phyloP scores from a whole-genome alignment of 2,329 filamentous ascomycete species.

The Venturia effusa region DNA sequence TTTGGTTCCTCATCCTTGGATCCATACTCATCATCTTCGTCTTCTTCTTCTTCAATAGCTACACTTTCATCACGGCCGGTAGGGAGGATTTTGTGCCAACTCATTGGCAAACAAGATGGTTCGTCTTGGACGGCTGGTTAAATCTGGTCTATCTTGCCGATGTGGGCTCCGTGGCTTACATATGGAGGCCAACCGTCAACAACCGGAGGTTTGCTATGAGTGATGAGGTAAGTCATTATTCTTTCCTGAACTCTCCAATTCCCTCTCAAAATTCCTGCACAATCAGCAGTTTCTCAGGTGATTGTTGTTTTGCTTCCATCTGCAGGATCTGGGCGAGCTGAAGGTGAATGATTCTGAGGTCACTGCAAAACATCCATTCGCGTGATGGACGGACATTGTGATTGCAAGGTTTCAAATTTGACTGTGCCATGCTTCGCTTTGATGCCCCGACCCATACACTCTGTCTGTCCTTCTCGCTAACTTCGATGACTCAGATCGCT shows the following conservation, averaged over 20 bases:
- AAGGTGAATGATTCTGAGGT: no score
- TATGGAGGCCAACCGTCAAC: conserved; percentile 94
- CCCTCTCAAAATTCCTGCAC: no score
- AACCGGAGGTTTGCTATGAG: conserved; percentile 98
- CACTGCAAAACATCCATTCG: no score
- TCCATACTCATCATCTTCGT: conserved; percentile 93
- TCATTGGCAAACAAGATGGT: conserved; percentile 97
- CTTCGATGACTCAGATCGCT: conserved; percentile 50
- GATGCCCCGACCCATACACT: not conserved
- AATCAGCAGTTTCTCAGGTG: no score
- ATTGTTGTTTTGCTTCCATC: not conserved
- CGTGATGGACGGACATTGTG: no score
- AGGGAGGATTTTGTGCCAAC: conserved; percentile 87
- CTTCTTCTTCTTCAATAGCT: conserved; percentile 98
- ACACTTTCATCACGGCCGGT: conserved; percentile 77
- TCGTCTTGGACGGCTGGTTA: conserved; percentile 92
- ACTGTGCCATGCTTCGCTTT: not conserved
- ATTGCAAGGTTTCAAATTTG: no score
- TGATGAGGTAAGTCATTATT: conserved; percentile 56
- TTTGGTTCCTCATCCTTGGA: conserved; percentile 94
- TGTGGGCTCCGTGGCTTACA: conserved; percentile 83
- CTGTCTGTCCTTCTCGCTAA: conserved; percentile 20
- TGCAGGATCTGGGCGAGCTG: not conserved
- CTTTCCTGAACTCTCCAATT: not conserved
- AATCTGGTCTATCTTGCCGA: conserved; percentile 94